A percentile compares a stretch with the other conserved stretches of the same genome.
These are phyloP conservation scores for Fusarium cicatricum DNA, from an alignment of 2,329 filamentous ascomycete species.

Conservation along the genomic window DNA sequence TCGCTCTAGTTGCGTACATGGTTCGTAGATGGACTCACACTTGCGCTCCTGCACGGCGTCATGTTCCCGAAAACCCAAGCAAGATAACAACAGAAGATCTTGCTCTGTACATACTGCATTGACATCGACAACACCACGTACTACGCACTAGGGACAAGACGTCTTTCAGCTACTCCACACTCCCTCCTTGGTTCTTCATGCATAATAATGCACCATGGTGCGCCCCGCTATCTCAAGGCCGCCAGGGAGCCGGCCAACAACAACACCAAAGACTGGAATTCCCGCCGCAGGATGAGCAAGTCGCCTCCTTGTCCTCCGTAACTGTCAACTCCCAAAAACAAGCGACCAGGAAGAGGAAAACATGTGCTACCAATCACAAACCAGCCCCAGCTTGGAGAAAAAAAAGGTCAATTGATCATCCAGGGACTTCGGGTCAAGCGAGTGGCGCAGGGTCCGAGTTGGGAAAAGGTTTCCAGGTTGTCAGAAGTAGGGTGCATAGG, in stretches of 20 bases:
- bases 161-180: slow-evolving; percentile 39
- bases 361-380: slow-evolving; percentile 24
- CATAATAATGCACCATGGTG: slow-evolving; percentile 14
- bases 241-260: slow-evolving; percentile 25
- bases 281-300: slow-evolving; percentile 18
- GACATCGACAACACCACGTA: slow-evolving; percentile 6
- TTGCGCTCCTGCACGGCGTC: background rate
- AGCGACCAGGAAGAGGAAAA: slow-evolving; percentile 19
- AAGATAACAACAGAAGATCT: slow-evolving; percentile 5
- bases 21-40: background rate
- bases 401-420: slow-evolving; percentile 11
- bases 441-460: slow-evolving; percentile 23
- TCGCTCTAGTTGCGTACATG: slow-evolving; percentile 21
- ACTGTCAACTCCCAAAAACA: slow-evolving; percentile 20
- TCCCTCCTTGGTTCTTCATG: slow-evolving; percentile 33
- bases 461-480: slow-evolving; percentile 1
- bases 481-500: slow-evolving; percentile 1
- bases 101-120: background rate
- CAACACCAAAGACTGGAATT: slow-evolving; percentile 18
- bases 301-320: slow-evolving; percentile 28
- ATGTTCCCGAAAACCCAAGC: slow-evolving; percentile 7
- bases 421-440: slow-evolving; percentile 20
- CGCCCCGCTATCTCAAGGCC: slow-evolving; percentile 26
- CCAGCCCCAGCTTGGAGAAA: slow-evolving; percentile 2
- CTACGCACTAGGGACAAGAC: slow-evolving; percentile 8